Conservation (phyloP, 192 early-diverging fungal genomes). For the Coemansia sp. region DNA sequence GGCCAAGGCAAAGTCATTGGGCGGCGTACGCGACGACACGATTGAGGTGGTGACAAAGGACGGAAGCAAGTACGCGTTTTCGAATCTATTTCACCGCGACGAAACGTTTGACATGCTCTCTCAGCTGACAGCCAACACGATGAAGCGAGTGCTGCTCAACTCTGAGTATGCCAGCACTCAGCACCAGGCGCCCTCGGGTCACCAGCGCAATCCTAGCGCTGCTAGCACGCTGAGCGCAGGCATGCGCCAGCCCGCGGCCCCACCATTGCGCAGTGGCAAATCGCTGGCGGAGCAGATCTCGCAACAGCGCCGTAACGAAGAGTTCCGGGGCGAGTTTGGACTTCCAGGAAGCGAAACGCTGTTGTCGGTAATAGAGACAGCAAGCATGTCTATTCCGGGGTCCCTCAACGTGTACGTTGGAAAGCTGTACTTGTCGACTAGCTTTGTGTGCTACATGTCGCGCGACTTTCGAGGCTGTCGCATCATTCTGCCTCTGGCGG, state of each 20-base stretch:
- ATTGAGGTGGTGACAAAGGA: constrained; percentile 83
- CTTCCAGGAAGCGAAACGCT: constrained; percentile 75
- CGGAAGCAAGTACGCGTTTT: constrained; percentile 75
- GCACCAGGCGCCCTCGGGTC: constrained; percentile 10
- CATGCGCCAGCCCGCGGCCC: background rate
- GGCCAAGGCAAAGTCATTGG: constrained; percentile 81
- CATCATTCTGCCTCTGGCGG: constrained; percentile 80
- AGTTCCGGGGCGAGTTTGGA: constrained; percentile 72
- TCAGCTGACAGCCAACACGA: constrained; percentile 80
- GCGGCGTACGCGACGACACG: constrained; percentile 83
- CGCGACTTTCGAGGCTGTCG: constrained; percentile 64
- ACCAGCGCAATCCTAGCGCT: constrained; percentile 8
- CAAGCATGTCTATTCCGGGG: constrained; percentile 52
- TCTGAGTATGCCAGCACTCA: constrained; percentile 51
- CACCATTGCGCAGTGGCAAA: background rate
- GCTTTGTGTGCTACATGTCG: constrained; percentile 81
- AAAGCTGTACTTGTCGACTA: constrained; percentile 77
- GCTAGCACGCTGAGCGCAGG: constrained; percentile 2
- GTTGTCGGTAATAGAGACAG: constrained; percentile 51
- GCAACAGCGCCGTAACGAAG: constrained; percentile 71
- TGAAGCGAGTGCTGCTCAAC: constrained; percentile 82
- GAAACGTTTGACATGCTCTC: constrained; percentile 95
- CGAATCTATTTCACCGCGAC: constrained; percentile 94
- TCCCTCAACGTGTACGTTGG: constrained; percentile 54
- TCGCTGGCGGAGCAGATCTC: constrained; percentile 59